These are phyloP conservation scores for Hyaloscypha finlandica DNA, from an alignment of 495 filamentous ascomycete species.

Conservation along the genomic window DNA sequence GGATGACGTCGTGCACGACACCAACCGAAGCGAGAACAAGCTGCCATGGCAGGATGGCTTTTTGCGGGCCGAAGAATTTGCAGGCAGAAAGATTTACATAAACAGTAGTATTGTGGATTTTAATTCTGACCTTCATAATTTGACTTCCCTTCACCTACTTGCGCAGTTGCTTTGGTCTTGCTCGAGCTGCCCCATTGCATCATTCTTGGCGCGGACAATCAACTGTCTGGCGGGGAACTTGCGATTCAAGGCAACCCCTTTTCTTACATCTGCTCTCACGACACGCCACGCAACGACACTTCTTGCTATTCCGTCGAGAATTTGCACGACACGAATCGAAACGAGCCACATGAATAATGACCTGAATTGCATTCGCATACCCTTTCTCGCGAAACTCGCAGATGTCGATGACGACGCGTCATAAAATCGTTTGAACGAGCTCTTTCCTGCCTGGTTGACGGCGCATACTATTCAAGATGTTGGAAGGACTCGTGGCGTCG, in stretches of 20 bases:
- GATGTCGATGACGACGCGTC: constrained; percentile 24
- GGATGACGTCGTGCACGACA: neutral
- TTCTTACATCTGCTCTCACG: neutral
- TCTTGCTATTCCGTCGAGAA: neutral
- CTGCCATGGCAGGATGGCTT: neutral
- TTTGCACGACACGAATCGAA: constrained; percentile 7
- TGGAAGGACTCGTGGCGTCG: constrained; percentile 75
- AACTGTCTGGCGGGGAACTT: constrained; percentile 19
- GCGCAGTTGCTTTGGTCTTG: neutral
- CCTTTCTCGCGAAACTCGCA: neutral
- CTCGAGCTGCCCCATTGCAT: neutral
- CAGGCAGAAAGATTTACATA: constrained; percentile 1
- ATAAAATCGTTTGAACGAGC: constrained; percentile 31
- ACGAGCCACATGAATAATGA: constrained; percentile 18
- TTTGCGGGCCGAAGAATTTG: neutral
- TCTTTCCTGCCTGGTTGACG: constrained; percentile 54
- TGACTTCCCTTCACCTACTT: neutral
- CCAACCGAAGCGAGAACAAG: neutral
- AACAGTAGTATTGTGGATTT: neutral
- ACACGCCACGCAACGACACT: constrained; percentile 4
- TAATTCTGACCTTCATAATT: neutral
- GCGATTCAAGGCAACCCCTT: constrained; percentile 10
- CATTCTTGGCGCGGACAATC: neutral
- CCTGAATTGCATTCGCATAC: constrained; percentile 2
- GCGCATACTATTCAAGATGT: constrained; percentile 51